Evolutionary conservation across 306 rosid species (phyloP).

Genomic region (Dryas alaskensis): DNA sequence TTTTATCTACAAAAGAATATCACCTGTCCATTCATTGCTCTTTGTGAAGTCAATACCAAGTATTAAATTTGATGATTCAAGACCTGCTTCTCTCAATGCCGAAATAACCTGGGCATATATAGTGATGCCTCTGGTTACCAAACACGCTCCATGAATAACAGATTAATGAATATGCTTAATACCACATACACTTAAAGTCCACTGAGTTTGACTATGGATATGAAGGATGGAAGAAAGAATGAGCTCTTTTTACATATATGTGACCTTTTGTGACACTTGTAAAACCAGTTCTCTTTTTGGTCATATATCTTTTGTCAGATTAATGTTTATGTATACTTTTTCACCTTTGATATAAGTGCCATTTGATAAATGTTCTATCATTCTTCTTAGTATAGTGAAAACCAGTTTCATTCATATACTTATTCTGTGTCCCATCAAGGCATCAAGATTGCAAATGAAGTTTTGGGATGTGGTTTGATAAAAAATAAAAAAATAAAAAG

Average conservation of each 20-base stretch:
- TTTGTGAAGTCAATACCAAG: conserved; percentile 93
- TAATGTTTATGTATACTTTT: not conserved
- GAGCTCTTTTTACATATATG: not conserved
- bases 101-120: conserved; percentile 65
- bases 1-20: conserved; percentile 11
- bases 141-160: not conserved
- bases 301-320: not conserved
- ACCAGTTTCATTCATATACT: too few species aligned
- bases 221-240: not conserved
- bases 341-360: not conserved
- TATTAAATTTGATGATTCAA: conserved; percentile 91
- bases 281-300: not conserved
- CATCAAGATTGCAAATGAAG: not conserved
- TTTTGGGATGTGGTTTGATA: not conserved
- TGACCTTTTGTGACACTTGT: not conserved
- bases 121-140: conserved; percentile 9
- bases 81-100: conserved; percentile 87
- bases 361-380: not conserved
- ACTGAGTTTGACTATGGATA: not conserved
- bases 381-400: not conserved
- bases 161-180: not conserved
- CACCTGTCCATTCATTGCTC: conserved; percentile 99
- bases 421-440: too few species aligned
- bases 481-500: not conserved
- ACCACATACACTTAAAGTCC: not conserved